Conservation (phyloP, 768 basidiomycete species). For the Leccinum rimulosum region DNA sequence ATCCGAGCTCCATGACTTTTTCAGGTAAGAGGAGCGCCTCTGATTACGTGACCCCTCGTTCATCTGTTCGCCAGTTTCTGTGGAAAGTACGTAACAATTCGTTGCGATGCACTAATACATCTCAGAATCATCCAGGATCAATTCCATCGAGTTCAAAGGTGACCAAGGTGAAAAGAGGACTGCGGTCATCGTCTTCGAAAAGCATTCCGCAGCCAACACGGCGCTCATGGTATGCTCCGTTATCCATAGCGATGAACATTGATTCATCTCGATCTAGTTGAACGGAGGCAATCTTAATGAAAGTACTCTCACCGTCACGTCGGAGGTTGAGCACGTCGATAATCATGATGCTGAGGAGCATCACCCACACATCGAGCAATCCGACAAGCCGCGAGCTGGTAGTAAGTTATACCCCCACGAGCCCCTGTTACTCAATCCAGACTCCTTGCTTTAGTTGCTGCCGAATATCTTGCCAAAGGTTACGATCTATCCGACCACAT, state of each 20-base stretch:
- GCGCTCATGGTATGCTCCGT: conserved; percentile 64
- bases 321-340: conserved; percentile 59
- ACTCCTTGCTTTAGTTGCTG: conserved; percentile 56
- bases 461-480: conserved; percentile 91
- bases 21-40: conserved; percentile 54
- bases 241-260: accelerated
- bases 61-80: conserved; percentile 60
- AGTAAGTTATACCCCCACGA: conserved; percentile 43
- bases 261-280: conserved; percentile 39
- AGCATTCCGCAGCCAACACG: conserved; percentile 78
- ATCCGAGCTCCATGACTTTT: conserved; percentile 72
- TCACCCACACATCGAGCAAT: conserved; percentile 58
- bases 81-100: conserved; percentile 56
- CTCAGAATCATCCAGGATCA: conserved; percentile 47
- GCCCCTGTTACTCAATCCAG: neutral
- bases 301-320: conserved; percentile 63
- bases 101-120: neutral
- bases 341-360: conserved; percentile 43
- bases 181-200: conserved; percentile 84
- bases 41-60: neutral
- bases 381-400: conserved; percentile 88
- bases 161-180: conserved; percentile 34
- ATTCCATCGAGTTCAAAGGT: conserved; percentile 55
- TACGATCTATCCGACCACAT: conserved; percentile 79
- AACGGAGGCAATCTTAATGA: conserved; percentile 80